Conservation (phyloP, 805 yeast genomes). For the Ogataea naganishii region DNA sequence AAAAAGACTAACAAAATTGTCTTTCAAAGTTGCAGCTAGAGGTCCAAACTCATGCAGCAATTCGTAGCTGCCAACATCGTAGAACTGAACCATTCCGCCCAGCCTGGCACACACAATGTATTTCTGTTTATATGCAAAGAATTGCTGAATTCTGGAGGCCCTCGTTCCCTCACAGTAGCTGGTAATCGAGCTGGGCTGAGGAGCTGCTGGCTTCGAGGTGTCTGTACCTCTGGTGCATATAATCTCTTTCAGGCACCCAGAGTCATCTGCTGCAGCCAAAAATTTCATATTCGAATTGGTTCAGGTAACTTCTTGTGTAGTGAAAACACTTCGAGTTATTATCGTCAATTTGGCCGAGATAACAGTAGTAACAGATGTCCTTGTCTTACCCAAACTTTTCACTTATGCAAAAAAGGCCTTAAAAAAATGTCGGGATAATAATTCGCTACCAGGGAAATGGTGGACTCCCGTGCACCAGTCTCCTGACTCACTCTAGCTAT, state of each 20-base stretch:
- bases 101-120: conserved; percentile 33
- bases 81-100: conserved; percentile 33
- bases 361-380: no score
- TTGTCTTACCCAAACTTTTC: no score
- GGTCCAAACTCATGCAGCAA: conserved; percentile 9
- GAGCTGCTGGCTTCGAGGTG: conserved; percentile 61
- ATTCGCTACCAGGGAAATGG: no score
- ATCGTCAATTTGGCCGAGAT: no score
- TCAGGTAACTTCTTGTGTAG: no score
- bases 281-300: no score
- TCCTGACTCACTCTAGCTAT: no score
- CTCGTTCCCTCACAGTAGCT: conserved; percentile 22
- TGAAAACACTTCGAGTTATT: no score
- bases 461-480: no score
- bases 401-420: no score
- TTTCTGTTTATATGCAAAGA: conserved; percentile 19
- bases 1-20: conserved; percentile 30
- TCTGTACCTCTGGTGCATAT: conserved; percentile 64
- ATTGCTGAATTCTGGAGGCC: conserved; percentile 26
- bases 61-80: conserved; percentile 20
- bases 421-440: no score
- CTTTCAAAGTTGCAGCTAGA: conserved; percentile 14
- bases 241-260: conserved; percentile 58
- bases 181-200: conserved; percentile 49
- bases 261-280: conserved; percentile 56